These are phyloP conservation scores for Populus pruinosa DNA, from an alignment of 345 rosid genomes.

Conservation along the genomic window DNA sequence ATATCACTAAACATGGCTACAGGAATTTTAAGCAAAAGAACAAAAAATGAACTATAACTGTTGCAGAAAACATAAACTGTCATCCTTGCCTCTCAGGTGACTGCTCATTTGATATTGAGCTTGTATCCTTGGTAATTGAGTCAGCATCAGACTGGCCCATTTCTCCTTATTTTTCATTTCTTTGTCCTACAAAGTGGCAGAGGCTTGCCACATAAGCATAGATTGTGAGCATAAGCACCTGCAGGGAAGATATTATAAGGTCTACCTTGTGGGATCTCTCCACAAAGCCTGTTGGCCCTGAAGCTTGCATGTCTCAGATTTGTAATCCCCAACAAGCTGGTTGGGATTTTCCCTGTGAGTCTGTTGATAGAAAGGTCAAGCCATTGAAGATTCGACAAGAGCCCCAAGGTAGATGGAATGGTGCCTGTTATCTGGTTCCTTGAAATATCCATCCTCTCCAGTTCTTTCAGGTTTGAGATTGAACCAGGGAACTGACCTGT, in stretches of 20 bases:
- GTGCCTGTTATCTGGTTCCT: constrained; percentile 69
- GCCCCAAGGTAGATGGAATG: constrained; percentile 64
- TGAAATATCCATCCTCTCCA: constrained; percentile 60
- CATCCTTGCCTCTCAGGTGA: constrained; percentile 7
- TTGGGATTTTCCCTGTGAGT: constrained; percentile 69
- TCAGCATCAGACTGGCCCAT: constrained; percentile 70
- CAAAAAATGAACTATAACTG: constrained; percentile 8
- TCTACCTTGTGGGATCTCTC: constrained; percentile 85
- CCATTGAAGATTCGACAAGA: constrained; percentile 58
- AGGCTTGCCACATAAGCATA: constrained; percentile 92
- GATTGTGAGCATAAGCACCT: constrained; percentile 80
- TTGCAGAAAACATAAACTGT: constrained; percentile 19
- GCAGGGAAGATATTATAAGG: constrained; percentile 77
- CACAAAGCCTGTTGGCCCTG: constrained; percentile 86
- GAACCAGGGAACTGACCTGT: constrained; percentile 74
- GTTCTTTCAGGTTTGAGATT: constrained; percentile 64
- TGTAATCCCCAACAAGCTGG: constrained; percentile 50
- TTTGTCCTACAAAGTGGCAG: constrained; percentile 63
- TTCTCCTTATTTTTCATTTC: constrained; percentile 27
- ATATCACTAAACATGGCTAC: constrained; percentile 23
- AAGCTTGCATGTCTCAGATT: constrained; percentile 65
- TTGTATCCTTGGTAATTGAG: constrained; percentile 29
- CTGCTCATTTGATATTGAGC: constrained; percentile 30
- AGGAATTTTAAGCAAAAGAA: constrained; percentile 7
- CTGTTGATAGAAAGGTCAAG: constrained; percentile 71